Percentiles rank a stretch among this genome's conserved stretches.
phyloP scores from a whole-genome alignment of 495 filamentous ascomycete species.

The Neurospora sp. region DNA sequence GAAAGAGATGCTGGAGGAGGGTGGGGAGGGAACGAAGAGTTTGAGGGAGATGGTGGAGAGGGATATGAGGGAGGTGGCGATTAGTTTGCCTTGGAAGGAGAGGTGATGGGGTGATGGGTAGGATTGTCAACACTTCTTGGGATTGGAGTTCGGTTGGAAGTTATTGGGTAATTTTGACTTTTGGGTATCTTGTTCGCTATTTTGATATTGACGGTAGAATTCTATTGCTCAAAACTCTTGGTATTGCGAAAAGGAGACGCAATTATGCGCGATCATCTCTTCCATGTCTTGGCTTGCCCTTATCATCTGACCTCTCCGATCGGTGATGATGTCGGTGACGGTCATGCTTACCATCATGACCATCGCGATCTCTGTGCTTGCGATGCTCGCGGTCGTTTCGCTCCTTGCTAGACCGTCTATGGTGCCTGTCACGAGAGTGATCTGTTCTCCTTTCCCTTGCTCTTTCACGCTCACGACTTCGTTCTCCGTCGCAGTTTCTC shows the following conservation, averaged over 20 bases:
- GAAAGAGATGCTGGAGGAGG: conserved; percentile 19
- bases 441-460: conserved; percentile 1
- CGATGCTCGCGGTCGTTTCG: conserved; percentile 10
- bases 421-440: conserved; percentile 3
- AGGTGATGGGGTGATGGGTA: neutral
- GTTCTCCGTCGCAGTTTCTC: neutral
- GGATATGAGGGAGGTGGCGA: conserved; percentile 35
- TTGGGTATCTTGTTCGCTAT: neutral
- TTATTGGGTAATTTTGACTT: neutral
- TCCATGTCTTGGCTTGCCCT: neutral
- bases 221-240: too few relatives aligned
- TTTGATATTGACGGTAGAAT: neutral
- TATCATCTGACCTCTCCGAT: neutral
- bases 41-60: conserved; percentile 30
- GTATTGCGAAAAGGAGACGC: too few relatives aligned
- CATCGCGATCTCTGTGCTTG: neutral
- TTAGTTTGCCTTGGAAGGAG: conserved; percentile 37
- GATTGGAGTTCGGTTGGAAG: neutral
- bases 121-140: neutral
- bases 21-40: conserved; percentile 11
- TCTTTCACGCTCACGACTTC: neutral
- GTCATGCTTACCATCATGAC: conserved; percentile 1
- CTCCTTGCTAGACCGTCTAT: conserved; percentile 7
- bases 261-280: neutral
- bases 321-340: neutral